Conservation (phyloP, 208 protist species). For the Trypanosoma scelopori region DNA sequence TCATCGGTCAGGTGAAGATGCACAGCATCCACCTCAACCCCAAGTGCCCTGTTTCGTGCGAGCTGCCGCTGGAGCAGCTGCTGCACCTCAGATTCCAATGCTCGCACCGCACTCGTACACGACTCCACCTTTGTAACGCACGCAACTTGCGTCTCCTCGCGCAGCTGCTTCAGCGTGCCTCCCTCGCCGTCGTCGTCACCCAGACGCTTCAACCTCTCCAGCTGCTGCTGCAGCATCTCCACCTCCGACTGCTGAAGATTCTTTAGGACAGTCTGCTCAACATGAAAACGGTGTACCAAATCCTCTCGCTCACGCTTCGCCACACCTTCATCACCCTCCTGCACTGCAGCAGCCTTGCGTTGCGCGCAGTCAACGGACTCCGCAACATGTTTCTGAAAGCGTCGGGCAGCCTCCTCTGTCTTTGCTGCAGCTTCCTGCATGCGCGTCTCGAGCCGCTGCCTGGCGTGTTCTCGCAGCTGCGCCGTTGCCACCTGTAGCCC, state of each 20-base stretch:
- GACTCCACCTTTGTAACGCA: conserved; percentile 26
- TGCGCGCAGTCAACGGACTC: conserved; percentile 15
- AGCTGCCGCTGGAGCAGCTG: conserved; percentile 18
- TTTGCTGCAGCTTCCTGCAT: conserved; percentile 27
- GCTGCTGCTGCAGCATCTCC: conserved; percentile 41
- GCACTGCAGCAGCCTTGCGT: conserved; percentile 28
- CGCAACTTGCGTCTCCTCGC: conserved; percentile 21
- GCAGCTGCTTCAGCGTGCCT: conserved; percentile 9
- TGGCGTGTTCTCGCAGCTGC: conserved; percentile 24
- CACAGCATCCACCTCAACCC: conserved; percentile 16
- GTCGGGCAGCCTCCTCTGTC: conserved; percentile 8
- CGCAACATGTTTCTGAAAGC: conserved; percentile 23
- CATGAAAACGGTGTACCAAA: conserved; percentile 36
- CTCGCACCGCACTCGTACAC: conserved; percentile 13
- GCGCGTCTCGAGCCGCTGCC: conserved; percentile 20
- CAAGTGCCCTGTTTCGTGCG: conserved; percentile 8
- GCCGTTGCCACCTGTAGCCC: conserved; percentile 23
- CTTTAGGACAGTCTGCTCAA: conserved; percentile 38
- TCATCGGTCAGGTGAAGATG: conserved; percentile 23
- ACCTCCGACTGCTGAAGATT: conserved; percentile 44
- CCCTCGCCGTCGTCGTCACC: conserved; percentile 15
- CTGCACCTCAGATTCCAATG: conserved; percentile 26
- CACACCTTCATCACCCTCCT: conserved; percentile 41
- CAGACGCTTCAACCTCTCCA: conserved; percentile 34
- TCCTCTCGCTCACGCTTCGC: conserved; percentile 35